phyloP scores from a whole-genome alignment of 495 filamentous ascomycete species.

The Podospora anserina region DNA sequence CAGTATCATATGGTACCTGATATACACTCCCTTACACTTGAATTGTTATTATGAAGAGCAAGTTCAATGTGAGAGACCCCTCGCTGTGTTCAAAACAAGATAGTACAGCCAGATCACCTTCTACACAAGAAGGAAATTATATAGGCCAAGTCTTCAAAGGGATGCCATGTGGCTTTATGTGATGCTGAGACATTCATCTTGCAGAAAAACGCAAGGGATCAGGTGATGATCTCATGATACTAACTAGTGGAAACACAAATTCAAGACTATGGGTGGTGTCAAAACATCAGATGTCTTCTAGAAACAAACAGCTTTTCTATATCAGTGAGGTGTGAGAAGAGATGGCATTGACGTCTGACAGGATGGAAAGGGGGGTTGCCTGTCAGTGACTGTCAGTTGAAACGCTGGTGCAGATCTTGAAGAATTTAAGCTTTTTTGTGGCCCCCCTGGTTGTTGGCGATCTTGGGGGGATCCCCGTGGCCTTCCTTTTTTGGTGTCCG shows the following conservation, averaged over 20 bases:
- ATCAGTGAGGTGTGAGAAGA: not conserved
- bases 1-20: no score
- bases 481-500: not conserved
- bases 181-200: not conserved
- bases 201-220: not conserved
- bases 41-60: no score
- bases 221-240: not conserved
- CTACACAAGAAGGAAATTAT: no score
- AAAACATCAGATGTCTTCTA: not conserved
- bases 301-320: not conserved
- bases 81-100: no score
- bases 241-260: not conserved
- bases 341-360: not conserved
- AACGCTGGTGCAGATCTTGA: not conserved
- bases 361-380: not conserved
- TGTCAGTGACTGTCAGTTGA: not conserved
- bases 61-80: no score
- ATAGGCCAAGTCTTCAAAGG: no score
- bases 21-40: no score
- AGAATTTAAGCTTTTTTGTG: slow-evolving; percentile 9
- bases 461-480: not conserved
- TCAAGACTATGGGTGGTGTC: not conserved
- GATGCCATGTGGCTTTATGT: not conserved
- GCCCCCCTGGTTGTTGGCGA: not conserved
- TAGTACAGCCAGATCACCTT: no score